A percentile compares a stretch with the other conserved stretches of the same genome.
Evolutionary conservation across 2,329 filamentous ascomycete genomes (phyloP).

Genomic region (Diaporthe aspalathi): DNA sequence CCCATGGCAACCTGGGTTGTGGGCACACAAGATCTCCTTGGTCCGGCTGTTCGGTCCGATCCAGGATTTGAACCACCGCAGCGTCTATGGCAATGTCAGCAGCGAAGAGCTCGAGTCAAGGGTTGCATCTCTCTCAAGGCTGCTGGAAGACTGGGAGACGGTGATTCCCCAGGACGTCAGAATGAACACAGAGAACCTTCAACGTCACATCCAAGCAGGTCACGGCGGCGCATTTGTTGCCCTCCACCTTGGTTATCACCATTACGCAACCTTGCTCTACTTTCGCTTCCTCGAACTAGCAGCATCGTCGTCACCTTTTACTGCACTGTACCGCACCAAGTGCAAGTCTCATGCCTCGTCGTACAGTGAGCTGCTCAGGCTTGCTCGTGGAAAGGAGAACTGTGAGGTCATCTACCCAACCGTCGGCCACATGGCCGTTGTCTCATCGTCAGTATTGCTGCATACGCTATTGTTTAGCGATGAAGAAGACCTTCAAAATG

Average conservation of each 20-base stretch:
- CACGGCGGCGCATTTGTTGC: slow-evolving; percentile 9
- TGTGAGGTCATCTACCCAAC: slow-evolving; percentile 4
- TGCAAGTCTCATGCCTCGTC: neutral
- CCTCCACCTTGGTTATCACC: slow-evolving; percentile 8
- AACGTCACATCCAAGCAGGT: neutral
- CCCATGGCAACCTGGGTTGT: neutral
- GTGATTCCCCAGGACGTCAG: neutral
- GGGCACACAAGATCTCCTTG: slow-evolving; percentile 10
- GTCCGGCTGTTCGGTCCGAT: neutral
- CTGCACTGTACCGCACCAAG: neutral
- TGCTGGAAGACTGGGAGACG: neutral
- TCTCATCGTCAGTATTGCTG: slow-evolving; percentile 1
- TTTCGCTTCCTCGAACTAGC: neutral
- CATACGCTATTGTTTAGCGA: slow-evolving; percentile 4
- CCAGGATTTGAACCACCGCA: slow-evolving; percentile 9
- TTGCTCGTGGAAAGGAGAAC: slow-evolving; percentile 1
- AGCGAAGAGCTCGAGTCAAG: neutral
- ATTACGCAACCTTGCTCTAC: slow-evolving; percentile 7
- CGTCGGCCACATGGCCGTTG: slow-evolving; percentile 7
- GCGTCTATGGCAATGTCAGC: neutral
- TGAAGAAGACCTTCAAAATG: neutral
- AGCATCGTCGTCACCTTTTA: neutral
- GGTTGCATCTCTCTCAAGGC: neutral
- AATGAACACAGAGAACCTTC: neutral
- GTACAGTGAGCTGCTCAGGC: neutral